Percentiles rank a stretch among this genome's conserved stretches.
Conservation (phyloP, 768 basidiomycete species). For the Krasilnikovozyma curviuscula region DNA sequence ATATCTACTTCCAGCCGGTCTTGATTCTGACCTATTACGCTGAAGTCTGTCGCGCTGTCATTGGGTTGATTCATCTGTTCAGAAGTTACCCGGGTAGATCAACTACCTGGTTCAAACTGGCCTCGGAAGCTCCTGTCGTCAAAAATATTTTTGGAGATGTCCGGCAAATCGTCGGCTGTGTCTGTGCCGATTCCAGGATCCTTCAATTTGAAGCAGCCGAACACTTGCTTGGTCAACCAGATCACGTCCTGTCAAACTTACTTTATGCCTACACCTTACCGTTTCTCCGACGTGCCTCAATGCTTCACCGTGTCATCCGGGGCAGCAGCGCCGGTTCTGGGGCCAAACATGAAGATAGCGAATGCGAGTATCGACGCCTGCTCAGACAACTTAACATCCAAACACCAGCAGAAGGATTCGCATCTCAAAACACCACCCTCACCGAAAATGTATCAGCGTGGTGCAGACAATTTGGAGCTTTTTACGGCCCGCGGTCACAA, state of each 20-base stretch:
- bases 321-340: neutral
- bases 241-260: constrained; percentile 63
- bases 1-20: constrained; percentile 73
- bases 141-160: constrained; percentile 13
- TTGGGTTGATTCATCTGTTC: constrained; percentile 64
- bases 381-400: constrained; percentile 59
- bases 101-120: constrained; percentile 5
- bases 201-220: constrained; percentile 11
- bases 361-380: constrained; percentile 59
- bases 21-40: constrained; percentile 80
- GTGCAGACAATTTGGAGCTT: constrained; percentile 9
- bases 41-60: constrained; percentile 62
- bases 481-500: constrained; percentile 9
- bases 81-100: constrained; percentile 5
- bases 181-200: constrained; percentile 10
- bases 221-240: constrained; percentile 34
- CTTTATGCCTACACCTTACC: constrained; percentile 76
- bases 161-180: constrained; percentile 6
- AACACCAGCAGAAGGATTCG: constrained; percentile 39
- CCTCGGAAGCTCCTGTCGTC: constrained; percentile 1
- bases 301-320: constrained; percentile 52
- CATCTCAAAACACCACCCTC: constrained; percentile 4
- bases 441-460: constrained; percentile 8
- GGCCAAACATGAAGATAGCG: neutral
- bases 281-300: constrained; percentile 71